These are phyloP conservation scores for Stipa capillata DNA, from an alignment of 176 grass and related monocot species.

Conservation along the genomic window DNA sequence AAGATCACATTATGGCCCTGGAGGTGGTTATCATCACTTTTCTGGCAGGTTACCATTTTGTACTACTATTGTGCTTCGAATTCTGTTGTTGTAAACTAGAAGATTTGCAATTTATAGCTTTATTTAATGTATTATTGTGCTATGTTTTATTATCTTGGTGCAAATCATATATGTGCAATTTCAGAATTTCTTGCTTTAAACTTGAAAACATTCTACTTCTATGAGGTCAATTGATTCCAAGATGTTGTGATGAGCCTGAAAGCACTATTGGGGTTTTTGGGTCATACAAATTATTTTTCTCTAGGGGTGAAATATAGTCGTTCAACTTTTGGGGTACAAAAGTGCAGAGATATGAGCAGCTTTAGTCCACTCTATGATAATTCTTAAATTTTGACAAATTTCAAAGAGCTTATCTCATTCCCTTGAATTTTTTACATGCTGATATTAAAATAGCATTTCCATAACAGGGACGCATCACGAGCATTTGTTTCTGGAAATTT, in stretches of 20 bases:
- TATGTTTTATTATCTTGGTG: background rate
- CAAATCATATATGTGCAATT: background rate
- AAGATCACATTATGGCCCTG: conserved; percentile 84
- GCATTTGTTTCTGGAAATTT: conserved; percentile 96
- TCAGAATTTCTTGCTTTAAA: background rate
- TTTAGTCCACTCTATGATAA: background rate
- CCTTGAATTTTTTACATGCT: conserved; percentile 3
- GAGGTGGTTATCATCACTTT: conserved; percentile 96
- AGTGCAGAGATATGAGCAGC: background rate
- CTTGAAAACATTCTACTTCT: background rate
- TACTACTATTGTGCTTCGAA: background rate
- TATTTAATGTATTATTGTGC: background rate
- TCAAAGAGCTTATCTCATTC: background rate
- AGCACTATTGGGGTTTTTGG: background rate
- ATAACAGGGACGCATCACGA: conserved; percentile 78
- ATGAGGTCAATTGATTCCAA: background rate
- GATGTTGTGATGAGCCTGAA: background rate
- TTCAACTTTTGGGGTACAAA: background rate
- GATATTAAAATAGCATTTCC: conserved; percentile 17
- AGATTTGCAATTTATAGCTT: background rate
- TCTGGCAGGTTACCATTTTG: conserved; percentile 59
- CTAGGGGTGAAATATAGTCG: too few species aligned
- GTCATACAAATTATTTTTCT: background rate
- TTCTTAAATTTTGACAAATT: background rate
- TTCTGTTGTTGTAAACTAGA: background rate